Base-by-base conservation (phyloP, 495 filamentous ascomycete genomes). In the Trichodelitschia bisporula region DNA sequence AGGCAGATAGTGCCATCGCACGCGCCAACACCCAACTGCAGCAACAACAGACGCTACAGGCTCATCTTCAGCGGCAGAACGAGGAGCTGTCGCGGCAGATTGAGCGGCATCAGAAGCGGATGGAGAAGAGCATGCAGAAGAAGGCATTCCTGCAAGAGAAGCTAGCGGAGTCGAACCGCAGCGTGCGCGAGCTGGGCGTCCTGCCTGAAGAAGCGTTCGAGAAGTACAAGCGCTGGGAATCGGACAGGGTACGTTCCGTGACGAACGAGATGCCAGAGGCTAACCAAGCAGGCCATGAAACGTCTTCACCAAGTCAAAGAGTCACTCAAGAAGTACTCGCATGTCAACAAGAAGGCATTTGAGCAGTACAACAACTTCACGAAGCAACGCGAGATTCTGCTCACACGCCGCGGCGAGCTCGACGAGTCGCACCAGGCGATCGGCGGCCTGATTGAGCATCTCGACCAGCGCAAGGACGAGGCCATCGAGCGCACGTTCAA, bases 301-400 rank as follows among this genome's bases (percentile, higher is more conserved):
- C 72, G 72, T 15, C 66, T 97, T 4, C 74, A 86, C 50, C 91
- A 86, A 47, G 77, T 84, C 48, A 91, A 92, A 42, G 79, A 92
- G 35, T 65, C 72, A 0, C 59, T 99, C 26, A 95, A 95, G 54
- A 91, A 93, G 46, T 95, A 83, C 56, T 75, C 74, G 19, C 77
- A 91, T 42, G 79, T 99, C 45, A 99, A 99, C 63, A 99, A 95
- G 56, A 99, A 99, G 50, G 86, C 86, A 0, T 90, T 93, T 38
- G 89, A 99, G 50, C 86, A 99, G 50, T 95, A 93, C 59, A 84
- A 80, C 53, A 89, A 69, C 51, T 95, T 95, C 51, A 93, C 84
- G 13, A 74, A 69, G 33, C 79, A 93, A 48, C 72, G 84, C 3
- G 78, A 90, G 28, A 69, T 66, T 3, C 59, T 99, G 4, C 71